phyloP scores from a whole-genome alignment of 768 basidiomycete species.

The Tulasnella calospora region DNA sequence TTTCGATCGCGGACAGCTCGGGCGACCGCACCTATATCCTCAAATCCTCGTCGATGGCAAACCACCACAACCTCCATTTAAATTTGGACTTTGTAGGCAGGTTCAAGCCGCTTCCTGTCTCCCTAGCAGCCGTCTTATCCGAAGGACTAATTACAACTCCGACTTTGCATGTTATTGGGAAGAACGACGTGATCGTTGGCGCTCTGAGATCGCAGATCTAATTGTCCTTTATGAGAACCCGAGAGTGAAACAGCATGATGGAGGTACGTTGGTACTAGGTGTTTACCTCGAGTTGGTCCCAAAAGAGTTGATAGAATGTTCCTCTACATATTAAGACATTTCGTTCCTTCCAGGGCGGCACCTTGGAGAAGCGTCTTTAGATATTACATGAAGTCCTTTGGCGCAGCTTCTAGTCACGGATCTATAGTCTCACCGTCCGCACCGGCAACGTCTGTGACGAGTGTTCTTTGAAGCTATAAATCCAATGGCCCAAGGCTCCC shows the following conservation, averaged over 20 bases:
- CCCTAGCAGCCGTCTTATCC: conserved; percentile 46
- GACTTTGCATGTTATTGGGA: conserved; percentile 72
- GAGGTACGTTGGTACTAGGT: conserved; percentile 55
- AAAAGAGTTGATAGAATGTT: conserved; percentile 33
- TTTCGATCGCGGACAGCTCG: conserved; percentile 41
- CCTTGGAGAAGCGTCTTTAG: conserved; percentile 71
- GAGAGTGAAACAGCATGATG: conserved; percentile 71
- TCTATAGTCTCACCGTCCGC: not conserved
- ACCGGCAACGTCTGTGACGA: conserved; percentile 39
- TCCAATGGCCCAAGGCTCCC: not conserved
- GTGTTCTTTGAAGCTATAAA: conserved; percentile 26
- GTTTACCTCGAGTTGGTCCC: conserved; percentile 38
- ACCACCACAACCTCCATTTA: conserved; percentile 67
- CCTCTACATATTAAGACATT: conserved; percentile 57
- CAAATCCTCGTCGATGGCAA: conserved; percentile 60
- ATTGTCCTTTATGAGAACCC: conserved; percentile 51
- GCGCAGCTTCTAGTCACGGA: not conserved
- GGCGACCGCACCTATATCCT: conserved; percentile 50
- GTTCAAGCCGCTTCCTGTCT: conserved; percentile 44
- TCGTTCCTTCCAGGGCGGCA: conserved; percentile 70
- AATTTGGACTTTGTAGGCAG: conserved; percentile 78
- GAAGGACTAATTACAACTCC: conserved; percentile 51
- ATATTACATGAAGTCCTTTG: conserved; percentile 44
- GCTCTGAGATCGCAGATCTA: conserved; percentile 61
- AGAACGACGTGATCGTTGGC: conserved; percentile 66